A percentile compares a stretch with the other conserved stretches of the same genome.
These are phyloP conservation scores for Yamadazyma tumulicola DNA, from an alignment of 805 yeast species.

Conservation along the genomic window DNA sequence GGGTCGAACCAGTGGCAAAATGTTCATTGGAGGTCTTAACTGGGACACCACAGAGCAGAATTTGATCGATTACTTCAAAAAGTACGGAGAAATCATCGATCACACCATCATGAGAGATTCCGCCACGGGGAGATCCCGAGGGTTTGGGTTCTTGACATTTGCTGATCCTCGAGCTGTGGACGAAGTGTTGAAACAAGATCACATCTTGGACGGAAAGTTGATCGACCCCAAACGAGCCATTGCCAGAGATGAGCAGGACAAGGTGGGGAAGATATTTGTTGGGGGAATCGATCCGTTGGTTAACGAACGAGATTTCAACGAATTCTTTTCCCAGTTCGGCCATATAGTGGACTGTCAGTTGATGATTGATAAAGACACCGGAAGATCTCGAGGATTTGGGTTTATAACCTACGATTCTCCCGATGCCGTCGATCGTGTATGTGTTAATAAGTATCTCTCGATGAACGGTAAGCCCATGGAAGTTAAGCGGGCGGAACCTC, in stretches of 20 bases:
- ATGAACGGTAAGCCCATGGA: constrained; percentile 86
- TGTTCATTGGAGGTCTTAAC: constrained; percentile 95
- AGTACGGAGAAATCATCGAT: constrained; percentile 86
- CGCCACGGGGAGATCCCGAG: constrained; percentile 84
- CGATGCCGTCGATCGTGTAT: constrained; percentile 86
- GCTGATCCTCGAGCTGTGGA: constrained; percentile 78
- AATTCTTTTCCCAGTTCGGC: constrained; percentile 84
- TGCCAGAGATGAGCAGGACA: constrained; percentile 95
- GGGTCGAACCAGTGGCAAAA: constrained; percentile 72
- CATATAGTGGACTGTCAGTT: constrained; percentile 91
- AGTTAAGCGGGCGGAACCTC: constrained; percentile 80
- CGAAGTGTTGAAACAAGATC: constrained; percentile 80
- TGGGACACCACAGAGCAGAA: constrained; percentile 97
- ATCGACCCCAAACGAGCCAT: constrained; percentile 98
- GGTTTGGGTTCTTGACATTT: constrained; percentile 92
- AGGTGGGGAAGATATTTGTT: constrained; percentile 93
- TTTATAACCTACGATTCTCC: constrained; percentile 94
- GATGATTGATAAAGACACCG: constrained; percentile 96
- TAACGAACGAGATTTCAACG: constrained; percentile 84
- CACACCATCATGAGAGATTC: constrained; percentile 91
- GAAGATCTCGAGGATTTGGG: constrained; percentile 95
- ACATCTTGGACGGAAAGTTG: constrained; percentile 88
- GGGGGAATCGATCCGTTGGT: constrained; percentile 96
- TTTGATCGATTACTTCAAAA: constrained; percentile 73
- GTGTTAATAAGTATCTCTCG: constrained; percentile 74